phyloP scores from a whole-genome alignment of 192 early-diverging fungal genomes.

The Umbelopsis vinacea region DNA sequence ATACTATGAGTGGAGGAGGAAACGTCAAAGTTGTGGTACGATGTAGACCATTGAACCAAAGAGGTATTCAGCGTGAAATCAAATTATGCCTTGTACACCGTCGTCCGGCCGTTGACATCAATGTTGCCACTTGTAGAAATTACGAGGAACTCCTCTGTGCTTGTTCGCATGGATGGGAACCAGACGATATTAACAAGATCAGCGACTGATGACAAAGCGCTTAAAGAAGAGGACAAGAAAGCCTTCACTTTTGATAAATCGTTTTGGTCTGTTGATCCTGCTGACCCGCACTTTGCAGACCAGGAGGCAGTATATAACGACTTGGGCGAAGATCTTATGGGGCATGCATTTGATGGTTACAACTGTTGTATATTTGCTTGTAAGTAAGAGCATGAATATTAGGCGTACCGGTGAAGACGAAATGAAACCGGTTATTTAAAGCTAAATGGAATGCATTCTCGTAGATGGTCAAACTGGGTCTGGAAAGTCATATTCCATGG shows the following conservation, averaged over 20 bases:
- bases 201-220: slow-evolving; percentile 27
- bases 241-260: slow-evolving; percentile 86
- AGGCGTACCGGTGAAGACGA: no score
- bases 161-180: slow-evolving; percentile 71
- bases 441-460: neutral
- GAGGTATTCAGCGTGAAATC: slow-evolving; percentile 48
- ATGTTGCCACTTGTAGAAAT: slow-evolving; percentile 44
- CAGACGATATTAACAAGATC: slow-evolving; percentile 64
- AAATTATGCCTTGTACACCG: neutral
- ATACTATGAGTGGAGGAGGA: slow-evolving; percentile 46
- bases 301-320: slow-evolving; percentile 79
- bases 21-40: slow-evolving; percentile 78
- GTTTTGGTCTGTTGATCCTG: slow-evolving; percentile 80
- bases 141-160: slow-evolving; percentile 57
- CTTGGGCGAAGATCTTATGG: slow-evolving; percentile 75
- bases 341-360: slow-evolving; percentile 89
- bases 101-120: neutral
- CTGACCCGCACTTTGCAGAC: slow-evolving; percentile 62
- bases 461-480: slow-evolving; percentile 79
- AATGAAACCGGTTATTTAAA: neutral
- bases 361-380: slow-evolving; percentile 95
- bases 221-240: slow-evolving; percentile 49
- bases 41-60: slow-evolving; percentile 74
- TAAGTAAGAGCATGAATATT: slow-evolving; percentile 32
- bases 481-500: slow-evolving; percentile 73